Evolutionary conservation across 2,329 filamentous ascomycete genomes (phyloP).

Genomic region (Corynespora cassiicola): DNA sequence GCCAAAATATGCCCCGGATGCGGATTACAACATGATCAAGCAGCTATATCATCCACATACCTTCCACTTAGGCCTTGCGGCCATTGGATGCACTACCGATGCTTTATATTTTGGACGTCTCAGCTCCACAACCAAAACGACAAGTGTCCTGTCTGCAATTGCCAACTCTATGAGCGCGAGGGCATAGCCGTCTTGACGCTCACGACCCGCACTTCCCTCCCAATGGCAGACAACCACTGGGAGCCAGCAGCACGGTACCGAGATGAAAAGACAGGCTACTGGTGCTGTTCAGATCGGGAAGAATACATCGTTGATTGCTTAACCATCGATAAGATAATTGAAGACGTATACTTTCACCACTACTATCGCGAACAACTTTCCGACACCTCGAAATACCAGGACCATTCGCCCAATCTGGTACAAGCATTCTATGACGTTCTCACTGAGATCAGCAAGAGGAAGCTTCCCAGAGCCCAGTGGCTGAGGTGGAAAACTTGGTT

Average conservation of each 20-base stretch:
- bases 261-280: background rate
- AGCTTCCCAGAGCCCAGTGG: slow-evolving; percentile 18
- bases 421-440: slow-evolving; percentile 17
- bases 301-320: slow-evolving; percentile 21
- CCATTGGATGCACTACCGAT: slow-evolving; percentile 34
- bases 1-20: slow-evolving; percentile 16
- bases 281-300: slow-evolving; percentile 2
- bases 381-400: slow-evolving; percentile 2
- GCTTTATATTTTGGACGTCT: slow-evolving; percentile 19
- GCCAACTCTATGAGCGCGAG: slow-evolving; percentile 25
- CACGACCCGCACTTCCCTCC: slow-evolving; percentile 21
- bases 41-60: slow-evolving; percentile 13
- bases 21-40: background rate
- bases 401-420: slow-evolving; percentile 18
- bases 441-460: slow-evolving; percentile 10
- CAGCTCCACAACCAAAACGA: background rate
- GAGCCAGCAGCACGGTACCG: background rate
- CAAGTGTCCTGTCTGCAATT: slow-evolving; percentile 20
- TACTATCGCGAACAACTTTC: background rate
- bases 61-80: slow-evolving; percentile 26
- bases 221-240: slow-evolving; percentile 6
- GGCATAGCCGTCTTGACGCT: slow-evolving; percentile 27
- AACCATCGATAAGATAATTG: slow-evolving; percentile 14
- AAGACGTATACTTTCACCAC: too few relatives aligned
- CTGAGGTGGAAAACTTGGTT: slow-evolving; percentile 14